Evolutionary conservation across 176 grass and related monocot genomes (phyloP).

Genomic region (Eragrostis nindensis): DNA sequence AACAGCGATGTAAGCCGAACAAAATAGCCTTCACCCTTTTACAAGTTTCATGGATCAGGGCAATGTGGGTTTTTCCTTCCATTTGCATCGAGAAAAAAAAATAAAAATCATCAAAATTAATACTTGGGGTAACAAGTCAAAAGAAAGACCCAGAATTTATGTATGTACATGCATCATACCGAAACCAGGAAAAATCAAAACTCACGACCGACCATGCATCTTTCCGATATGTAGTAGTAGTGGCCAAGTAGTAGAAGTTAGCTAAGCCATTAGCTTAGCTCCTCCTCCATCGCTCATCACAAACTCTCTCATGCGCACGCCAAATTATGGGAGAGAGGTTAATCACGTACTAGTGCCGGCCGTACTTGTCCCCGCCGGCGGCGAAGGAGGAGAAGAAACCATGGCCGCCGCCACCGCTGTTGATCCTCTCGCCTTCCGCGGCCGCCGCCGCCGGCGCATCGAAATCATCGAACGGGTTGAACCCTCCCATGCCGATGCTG

Average conservation of each 20-base stretch:
- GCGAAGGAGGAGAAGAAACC: constrained; percentile 53
- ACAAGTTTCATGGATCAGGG: constrained; percentile 10
- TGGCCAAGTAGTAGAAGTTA: constrained; percentile 40
- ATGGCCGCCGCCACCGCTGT: constrained; percentile 24
- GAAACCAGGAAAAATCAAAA: constrained; percentile 33
- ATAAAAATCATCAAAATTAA: not conserved
- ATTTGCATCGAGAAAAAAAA: constrained; percentile 30
- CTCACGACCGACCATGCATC: constrained; percentile 31
- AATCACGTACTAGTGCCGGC: constrained; percentile 44
- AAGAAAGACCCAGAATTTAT: constrained; percentile 30
- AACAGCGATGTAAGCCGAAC: constrained; percentile 52
- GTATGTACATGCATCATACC: constrained; percentile 28
- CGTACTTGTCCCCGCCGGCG: constrained; percentile 50
- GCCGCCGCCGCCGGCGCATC: not conserved
- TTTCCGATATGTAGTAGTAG: constrained; percentile 41
- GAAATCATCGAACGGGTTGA: constrained; percentile 66
- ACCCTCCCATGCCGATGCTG: constrained; percentile 43
- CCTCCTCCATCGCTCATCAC: constrained; percentile 28
- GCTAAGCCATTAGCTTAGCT: constrained; percentile 6
- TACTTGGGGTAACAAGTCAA: not conserved
- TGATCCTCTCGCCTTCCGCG: constrained; percentile 36
- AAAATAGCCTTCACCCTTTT: constrained; percentile 14
- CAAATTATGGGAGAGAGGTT: not conserved
- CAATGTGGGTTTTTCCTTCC: constrained; percentile 20
- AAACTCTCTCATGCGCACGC: constrained; percentile 6